phyloP scores from a whole-genome alignment of 2,329 filamentous ascomycete genomes.

The Aspergillus ibericus region DNA sequence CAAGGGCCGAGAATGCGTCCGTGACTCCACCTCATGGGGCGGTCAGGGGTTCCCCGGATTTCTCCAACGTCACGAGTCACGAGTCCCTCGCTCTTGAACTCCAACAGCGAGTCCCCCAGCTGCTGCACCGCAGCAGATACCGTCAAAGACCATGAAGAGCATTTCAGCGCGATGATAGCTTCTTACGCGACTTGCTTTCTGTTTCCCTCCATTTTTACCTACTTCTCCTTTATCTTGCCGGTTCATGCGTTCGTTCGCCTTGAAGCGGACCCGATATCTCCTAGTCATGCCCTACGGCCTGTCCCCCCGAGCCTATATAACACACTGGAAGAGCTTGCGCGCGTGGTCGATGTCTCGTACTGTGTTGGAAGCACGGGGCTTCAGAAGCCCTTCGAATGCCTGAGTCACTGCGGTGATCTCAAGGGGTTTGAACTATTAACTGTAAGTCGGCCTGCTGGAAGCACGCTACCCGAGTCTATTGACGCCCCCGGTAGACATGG shows the following conservation, averaged over 20 bases:
- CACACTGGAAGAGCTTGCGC: constrained; percentile 82
- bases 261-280: background rate
- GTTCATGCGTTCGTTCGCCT: constrained; percentile 1
- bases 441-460: constrained; percentile 35
- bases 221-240: constrained; percentile 1
- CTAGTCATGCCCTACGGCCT: constrained; percentile 8
- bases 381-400: constrained; percentile 77
- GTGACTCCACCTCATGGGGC: constrained; percentile 1
- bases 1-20: background rate
- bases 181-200: background rate
- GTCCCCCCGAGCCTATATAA: constrained; percentile 69
- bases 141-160: background rate
- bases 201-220: background rate
- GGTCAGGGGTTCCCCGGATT: constrained; percentile 16
- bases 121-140: constrained; percentile 4
- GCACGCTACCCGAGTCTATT: background rate
- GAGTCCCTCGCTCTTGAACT: background rate
- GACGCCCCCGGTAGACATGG: constrained; percentile 61
- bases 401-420: constrained; percentile 83
- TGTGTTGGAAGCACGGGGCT: constrained; percentile 87
- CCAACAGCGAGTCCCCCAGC: background rate
- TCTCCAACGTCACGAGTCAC: constrained; percentile 12
- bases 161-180: background rate
- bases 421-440: constrained; percentile 73
- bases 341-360: constrained; percentile 90